Conservation (phyloP, 2,329 filamentous ascomycete genomes). For the Clonostachys sp. region DNA sequence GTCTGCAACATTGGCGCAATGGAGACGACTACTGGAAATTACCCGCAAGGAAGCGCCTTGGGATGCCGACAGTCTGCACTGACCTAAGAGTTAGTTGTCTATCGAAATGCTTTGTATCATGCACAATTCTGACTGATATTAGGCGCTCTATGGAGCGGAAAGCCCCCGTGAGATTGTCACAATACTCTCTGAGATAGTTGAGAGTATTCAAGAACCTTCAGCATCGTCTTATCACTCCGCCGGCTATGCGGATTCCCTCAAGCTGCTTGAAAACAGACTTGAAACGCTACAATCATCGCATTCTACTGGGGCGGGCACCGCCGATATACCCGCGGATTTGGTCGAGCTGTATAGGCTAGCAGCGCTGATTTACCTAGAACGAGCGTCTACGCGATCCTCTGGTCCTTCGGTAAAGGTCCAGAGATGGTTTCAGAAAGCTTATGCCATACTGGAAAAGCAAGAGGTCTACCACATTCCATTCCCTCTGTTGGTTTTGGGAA, state of each 20-base stretch:
- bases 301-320: too few relatives aligned
- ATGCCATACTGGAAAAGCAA: background rate
- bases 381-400: constrained; percentile 1
- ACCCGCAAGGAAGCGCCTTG: too few relatives aligned
- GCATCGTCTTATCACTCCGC: background rate
- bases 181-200: constrained; percentile 1
- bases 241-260: background rate
- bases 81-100: too few relatives aligned
- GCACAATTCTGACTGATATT: too few relatives aligned
- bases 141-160: too few relatives aligned
- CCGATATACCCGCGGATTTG: too few relatives aligned
- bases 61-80: too few relatives aligned
- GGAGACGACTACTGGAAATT: too few relatives aligned
- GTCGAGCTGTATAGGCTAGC: constrained; percentile 2
- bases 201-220: constrained; percentile 1
- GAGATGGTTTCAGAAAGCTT: background rate
- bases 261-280: background rate
- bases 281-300: background rate
- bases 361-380: constrained; percentile 3
- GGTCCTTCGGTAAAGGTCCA: background rate
- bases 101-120: too few relatives aligned
- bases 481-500: constrained; percentile 6
- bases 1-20: background rate
- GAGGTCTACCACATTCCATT: constrained; percentile 1
- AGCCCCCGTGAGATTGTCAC: too few relatives aligned